Percentiles rank a stretch among this genome's conserved stretches.
Evolutionary conservation across 208 protist genomes (phyloP).

Genomic region (Trypanosoma congolense): DNA sequence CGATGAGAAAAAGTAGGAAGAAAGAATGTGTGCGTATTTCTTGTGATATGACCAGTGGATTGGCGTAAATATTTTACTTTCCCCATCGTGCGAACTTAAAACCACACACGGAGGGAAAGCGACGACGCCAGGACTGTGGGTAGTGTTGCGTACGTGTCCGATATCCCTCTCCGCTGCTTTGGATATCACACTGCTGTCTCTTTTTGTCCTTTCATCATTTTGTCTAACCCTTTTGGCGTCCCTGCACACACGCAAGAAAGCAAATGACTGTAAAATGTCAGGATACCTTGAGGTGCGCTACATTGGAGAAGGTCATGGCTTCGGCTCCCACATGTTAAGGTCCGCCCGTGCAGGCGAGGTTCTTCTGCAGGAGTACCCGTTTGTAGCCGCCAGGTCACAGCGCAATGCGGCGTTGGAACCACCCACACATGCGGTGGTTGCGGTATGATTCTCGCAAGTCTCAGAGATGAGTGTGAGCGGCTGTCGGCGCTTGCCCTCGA

Average conservation of each 20-base stretch:
- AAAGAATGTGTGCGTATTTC: no score
- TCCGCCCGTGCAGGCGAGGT: constrained; percentile 18
- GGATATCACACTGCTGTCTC: no score
- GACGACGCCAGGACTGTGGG: no score
- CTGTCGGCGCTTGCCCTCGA: constrained; percentile 5
- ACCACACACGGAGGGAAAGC: no score
- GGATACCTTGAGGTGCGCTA: constrained; percentile 16
- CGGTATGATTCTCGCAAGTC: constrained; percentile 24
- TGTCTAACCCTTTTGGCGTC: neutral
- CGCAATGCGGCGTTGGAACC: neutral
- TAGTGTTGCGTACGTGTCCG: no score
- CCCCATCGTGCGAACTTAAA: no score
- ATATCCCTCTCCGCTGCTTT: no score
- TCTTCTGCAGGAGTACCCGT: constrained; percentile 28
- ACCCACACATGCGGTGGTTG: constrained; percentile 33
- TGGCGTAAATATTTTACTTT: no score
- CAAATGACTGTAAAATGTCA: constrained; percentile 1
- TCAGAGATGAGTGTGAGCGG: constrained; percentile 28
- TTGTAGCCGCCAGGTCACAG: constrained; percentile 38
- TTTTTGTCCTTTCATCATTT: neutral
- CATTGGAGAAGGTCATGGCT: constrained; percentile 23
- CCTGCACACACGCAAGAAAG: neutral
- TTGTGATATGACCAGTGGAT: no score
- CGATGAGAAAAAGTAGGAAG: no score
- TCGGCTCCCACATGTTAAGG: constrained; percentile 22